These are phyloP conservation scores for Cercospora citrullina DNA, from an alignment of 2,329 filamentous ascomycete genomes.

Conservation along the genomic window DNA sequence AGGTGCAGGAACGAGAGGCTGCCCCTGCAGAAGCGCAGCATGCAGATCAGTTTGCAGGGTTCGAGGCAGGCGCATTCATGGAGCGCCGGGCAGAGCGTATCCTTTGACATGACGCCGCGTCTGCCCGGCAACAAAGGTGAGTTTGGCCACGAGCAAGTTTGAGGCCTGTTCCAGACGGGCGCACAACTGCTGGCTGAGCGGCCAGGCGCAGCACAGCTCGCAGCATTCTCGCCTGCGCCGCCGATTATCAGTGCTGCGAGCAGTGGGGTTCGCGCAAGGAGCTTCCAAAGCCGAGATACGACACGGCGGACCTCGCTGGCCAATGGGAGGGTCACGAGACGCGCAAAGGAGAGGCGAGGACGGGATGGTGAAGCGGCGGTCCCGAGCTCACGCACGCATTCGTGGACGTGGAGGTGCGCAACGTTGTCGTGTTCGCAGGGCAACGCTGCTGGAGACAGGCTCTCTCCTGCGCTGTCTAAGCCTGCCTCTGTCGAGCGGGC, in stretches of 20 bases:
- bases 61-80: neutral
- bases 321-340: constrained; percentile 9
- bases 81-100: neutral
- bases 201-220: neutral
- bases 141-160: neutral
- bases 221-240: no score
- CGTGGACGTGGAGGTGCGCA: constrained; percentile 1
- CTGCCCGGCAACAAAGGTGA: neutral
- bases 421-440: constrained; percentile 11
- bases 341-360: neutral
- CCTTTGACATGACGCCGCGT: constrained; percentile 2
- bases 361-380: constrained; percentile 15
- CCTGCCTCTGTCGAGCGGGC: neutral
- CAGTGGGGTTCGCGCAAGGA: constrained; percentile 3
- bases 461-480: neutral
- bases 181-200: neutral
- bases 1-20: neutral
- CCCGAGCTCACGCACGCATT: constrained; percentile 11
- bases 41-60: neutral
- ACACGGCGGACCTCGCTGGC: neutral
- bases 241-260: no score
- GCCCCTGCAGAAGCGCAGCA: constrained; percentile 6
- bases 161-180: neutral
- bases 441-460: constrained; percentile 2
- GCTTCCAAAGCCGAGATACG: constrained; percentile 6